phyloP scores from a whole-genome alignment of 176 grass and related monocot species.

The Bolboschoenus planiculmis region DNA sequence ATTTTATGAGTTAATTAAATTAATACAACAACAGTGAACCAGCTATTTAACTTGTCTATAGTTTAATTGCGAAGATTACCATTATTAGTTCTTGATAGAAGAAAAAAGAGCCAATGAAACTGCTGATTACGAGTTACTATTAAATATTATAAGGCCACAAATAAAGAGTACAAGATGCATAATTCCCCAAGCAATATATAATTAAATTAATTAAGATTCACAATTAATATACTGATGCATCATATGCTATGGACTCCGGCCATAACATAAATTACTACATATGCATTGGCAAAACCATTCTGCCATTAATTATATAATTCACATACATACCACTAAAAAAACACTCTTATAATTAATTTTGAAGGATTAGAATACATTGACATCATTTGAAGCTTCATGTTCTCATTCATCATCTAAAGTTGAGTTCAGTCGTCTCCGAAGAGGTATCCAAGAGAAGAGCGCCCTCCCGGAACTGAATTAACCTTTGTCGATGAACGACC shows the following conservation, averaged over 20 bases:
- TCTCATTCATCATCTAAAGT: neutral
- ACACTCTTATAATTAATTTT: neutral
- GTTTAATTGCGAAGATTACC: no score
- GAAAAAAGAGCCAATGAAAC: no score
- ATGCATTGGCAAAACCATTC: neutral
- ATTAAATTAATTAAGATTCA: neutral
- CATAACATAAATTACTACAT: neutral
- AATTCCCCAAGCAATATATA: neutral
- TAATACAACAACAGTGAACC: no score
- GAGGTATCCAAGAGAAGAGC: conserved; percentile 81
- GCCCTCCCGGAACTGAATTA: conserved; percentile 59
- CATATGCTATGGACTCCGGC: neutral
- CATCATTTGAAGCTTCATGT: neutral
- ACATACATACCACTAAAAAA: neutral
- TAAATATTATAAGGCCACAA: neutral
- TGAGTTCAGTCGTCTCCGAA: conserved; percentile 34
- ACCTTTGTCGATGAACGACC: conserved; percentile 72
- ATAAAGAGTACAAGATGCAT: neutral
- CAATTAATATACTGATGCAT: neutral
- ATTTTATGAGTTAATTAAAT: no score
- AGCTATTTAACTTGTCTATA: no score
- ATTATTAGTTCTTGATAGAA: no score
- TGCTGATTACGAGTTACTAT: no score
- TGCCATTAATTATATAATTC: neutral
- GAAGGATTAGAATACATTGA: neutral